Percentiles rank a stretch among this genome's conserved stretches.
phyloP scores from a whole-genome alignment of 2,329 filamentous ascomycete species.

The Eutypa lata region DNA sequence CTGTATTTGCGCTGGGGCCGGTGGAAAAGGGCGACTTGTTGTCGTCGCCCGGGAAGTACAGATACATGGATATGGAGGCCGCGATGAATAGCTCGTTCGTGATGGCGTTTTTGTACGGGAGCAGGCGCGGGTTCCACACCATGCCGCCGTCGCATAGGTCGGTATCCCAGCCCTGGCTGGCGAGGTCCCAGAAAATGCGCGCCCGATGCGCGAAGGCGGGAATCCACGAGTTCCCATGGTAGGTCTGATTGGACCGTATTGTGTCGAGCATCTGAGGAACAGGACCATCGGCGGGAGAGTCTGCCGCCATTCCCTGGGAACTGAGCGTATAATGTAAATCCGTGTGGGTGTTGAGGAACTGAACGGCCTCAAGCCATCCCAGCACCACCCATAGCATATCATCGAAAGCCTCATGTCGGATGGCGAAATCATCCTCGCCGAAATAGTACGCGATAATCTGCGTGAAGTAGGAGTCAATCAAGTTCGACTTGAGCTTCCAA shows the following conservation, averaged over 20 bases:
- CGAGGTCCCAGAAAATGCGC: conserved; percentile 81
- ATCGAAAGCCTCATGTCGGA: conserved; percentile 77
- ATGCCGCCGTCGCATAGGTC: conserved; percentile 82
- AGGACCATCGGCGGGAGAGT: conserved; percentile 20
- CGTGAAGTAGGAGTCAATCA: conserved; percentile 79
- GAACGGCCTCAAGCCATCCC: conserved; percentile 80
- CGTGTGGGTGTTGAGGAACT: conserved; percentile 71
- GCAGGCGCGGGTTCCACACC: conserved; percentile 78
- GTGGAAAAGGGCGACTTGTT: conserved; percentile 67
- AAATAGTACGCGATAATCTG: conserved; percentile 79
- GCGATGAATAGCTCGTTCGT: conserved; percentile 90
- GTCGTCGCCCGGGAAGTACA: conserved; percentile 78
- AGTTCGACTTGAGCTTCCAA: conserved; percentile 63
- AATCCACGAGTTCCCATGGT: conserved; percentile 76
- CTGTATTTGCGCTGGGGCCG: too few relatives aligned
- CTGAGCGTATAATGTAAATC: conserved; percentile 52
- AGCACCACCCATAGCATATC: conserved; percentile 96
- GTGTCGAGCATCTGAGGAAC: conserved; percentile 18
- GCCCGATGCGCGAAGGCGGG: conserved; percentile 79
- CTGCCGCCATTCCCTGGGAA: conserved; percentile 1
- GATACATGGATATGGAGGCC: conserved; percentile 83
- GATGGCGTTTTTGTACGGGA: conserved; percentile 93
- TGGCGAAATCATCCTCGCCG: conserved; percentile 73
- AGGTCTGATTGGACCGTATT: conserved; percentile 45
- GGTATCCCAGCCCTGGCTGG: conserved; percentile 76